Conservation (phyloP, 495 filamentous ascomycete genomes). For the Penicillium odoratum region DNA sequence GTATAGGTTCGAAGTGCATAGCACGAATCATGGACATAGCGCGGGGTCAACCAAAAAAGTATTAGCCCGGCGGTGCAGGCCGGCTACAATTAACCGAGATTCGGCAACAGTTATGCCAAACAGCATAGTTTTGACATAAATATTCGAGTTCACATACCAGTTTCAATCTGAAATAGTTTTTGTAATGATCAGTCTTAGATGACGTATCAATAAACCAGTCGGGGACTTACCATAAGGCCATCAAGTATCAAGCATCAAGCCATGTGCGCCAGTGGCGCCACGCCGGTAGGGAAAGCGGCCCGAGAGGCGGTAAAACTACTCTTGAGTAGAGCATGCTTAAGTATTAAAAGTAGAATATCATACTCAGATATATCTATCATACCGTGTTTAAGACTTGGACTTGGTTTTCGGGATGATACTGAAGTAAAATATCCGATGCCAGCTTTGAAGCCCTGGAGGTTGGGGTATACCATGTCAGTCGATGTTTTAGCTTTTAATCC, state of each 20-base stretch:
- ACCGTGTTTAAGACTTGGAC: no score
- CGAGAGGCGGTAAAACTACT: neutral
- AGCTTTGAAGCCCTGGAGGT: no score
- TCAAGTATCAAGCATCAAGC: neutral
- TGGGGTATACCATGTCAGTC: no score
- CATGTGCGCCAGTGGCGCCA: neutral
- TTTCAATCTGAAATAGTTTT: no score
- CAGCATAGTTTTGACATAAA: no score
- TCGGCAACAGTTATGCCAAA: neutral
- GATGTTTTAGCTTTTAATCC: neutral
- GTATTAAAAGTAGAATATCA: no score
- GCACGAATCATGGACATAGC: neutral
- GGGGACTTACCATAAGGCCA: neutral
- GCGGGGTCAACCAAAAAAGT: slow-evolving; percentile 1
- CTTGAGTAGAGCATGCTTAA: no score
- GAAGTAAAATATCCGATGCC: no score
- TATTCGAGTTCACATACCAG: no score
- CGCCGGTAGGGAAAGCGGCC: neutral
- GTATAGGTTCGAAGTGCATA: no score
- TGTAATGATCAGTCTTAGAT: neutral
- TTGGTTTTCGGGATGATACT: no score
- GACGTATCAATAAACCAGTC: neutral
- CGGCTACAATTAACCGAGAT: slow-evolving; percentile 11
- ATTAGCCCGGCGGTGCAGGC: slow-evolving; percentile 9
- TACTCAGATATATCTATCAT: no score